Percentiles rank a stretch among this genome's conserved stretches.
Evolutionary conservation across 768 basidiomycete genomes (phyloP).

Genomic region (Collybiopsis luxurians): DNA sequence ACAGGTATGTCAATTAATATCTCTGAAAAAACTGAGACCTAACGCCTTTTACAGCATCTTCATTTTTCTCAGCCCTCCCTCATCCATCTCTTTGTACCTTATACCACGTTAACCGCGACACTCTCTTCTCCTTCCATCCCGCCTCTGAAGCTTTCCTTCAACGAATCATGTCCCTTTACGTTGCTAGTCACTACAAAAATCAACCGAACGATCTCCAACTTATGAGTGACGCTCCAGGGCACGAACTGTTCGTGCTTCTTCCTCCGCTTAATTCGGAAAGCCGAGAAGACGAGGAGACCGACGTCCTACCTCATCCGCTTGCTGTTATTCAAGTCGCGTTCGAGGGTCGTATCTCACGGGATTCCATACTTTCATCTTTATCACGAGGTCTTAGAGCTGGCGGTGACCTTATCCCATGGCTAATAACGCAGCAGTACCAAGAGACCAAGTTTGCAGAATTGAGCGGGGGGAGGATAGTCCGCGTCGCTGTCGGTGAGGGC

Average conservation of each 20-base stretch:
- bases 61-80: conserved; percentile 70
- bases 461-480: conserved; percentile 87
- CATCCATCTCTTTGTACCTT: conserved; percentile 94
- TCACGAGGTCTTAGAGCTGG: conserved; percentile 81
- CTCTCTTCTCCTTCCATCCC: conserved; percentile 95
- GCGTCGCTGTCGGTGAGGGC: conserved; percentile 95
- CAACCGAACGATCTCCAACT: conserved; percentile 99
- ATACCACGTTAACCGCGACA: conserved; percentile 94
- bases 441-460: conserved; percentile 91
- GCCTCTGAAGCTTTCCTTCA: conserved; percentile 98
- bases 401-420: conserved; percentile 98
- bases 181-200: conserved; percentile 98
- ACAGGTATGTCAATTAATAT: neutral
- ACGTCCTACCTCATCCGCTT: conserved; percentile 81
- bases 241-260: conserved; percentile 93
- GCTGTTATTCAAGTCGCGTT: conserved; percentile 95
- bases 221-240: conserved; percentile 94
- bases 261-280: conserved; percentile 89
- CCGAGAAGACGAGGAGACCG: conserved; percentile 26
- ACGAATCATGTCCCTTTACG: conserved; percentile 97
- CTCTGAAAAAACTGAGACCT: neutral
- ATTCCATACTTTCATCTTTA: conserved; percentile 82
- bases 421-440: conserved; percentile 92
- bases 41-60: conserved; percentile 34
- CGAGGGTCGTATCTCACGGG: conserved; percentile 89